A percentile compares a stretch with the other conserved stretches of the same genome.
These are phyloP conservation scores for Collybia sp. DNA, from an alignment of 768 basidiomycete genomes.

Conservation along the genomic window DNA sequence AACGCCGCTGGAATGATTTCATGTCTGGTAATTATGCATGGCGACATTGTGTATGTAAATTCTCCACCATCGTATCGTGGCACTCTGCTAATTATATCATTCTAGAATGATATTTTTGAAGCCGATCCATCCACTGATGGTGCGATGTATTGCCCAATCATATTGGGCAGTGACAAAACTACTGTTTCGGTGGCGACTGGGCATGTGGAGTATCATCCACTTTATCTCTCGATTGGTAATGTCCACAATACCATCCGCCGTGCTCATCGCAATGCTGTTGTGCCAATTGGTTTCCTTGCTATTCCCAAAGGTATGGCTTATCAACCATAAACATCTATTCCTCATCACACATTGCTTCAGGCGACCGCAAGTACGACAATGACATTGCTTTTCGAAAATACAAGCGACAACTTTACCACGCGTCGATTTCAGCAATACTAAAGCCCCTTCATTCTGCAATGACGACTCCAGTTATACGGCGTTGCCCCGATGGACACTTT, in stretches of 20 bases:
- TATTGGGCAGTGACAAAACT: slow-evolving; percentile 15
- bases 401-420: slow-evolving; percentile 4
- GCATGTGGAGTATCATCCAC: slow-evolving; percentile 11
- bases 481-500: slow-evolving; percentile 21
- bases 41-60: slow-evolving; percentile 15
- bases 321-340: too few relatives aligned
- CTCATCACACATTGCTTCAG: background rate
- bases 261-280: slow-evolving; percentile 2
- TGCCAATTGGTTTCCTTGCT: background rate
- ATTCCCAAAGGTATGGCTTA: background rate
- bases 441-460: slow-evolving; percentile 13
- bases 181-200: slow-evolving; percentile 15
- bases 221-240: slow-evolving; percentile 10
- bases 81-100: background rate
- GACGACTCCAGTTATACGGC: slow-evolving; percentile 13
- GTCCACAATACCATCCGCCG: slow-evolving; percentile 10
- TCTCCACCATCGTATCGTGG: background rate
- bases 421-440: slow-evolving; percentile 11
- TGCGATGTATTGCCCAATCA: slow-evolving; percentile 8
- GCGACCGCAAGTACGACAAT: background rate
- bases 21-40: slow-evolving; percentile 30
- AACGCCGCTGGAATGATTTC: slow-evolving; percentile 19
- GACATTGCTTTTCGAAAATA: background rate
- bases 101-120: background rate
- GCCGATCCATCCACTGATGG: background rate